Evolutionary conservation across 2,329 filamentous ascomycete species (phyloP), one percentile per base, ranked within the genome.

Genomic region (Ustulina deusta): DNA sequence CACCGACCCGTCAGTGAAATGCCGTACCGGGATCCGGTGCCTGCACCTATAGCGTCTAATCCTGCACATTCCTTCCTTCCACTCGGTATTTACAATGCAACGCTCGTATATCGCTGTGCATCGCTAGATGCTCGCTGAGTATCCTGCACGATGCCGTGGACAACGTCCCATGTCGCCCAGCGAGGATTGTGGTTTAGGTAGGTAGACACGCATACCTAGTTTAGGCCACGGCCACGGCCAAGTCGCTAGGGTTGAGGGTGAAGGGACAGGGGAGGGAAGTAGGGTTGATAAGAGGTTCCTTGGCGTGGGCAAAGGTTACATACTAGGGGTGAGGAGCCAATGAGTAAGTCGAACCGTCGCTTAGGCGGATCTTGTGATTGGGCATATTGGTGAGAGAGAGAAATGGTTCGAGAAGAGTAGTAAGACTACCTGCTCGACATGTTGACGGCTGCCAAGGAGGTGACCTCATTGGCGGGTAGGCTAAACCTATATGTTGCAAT

Each of bases 201-300:
- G 54, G 36, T 56, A 29, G 36, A 6, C n/a, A n/a, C n/a, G n/a
- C n/a, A n/a, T n/a, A n/a, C n/a, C n/a, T 22, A 7, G 27, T n/a
- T 9, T 27, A 56, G 51, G 49, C 34, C 17, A 49, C 32, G 51
- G 49, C 34, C 17, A 49, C 32, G 34, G 58, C 51, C 51, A 51
- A 49, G 57, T 22, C 22, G 46, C 49, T 17, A 42, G 36, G 49
- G 46, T 40, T 3, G 11, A 38, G 25, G 20, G 54, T 52, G 25
- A 49, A 55, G 48, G 17, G 46, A 38, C 36, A 58, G 15, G 48
- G 40, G 15, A 57, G 11, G 29, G 7, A 10, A 2, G 20, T 22
- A 52, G 49, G 42, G 15, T 56, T 55, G 61, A 68, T 68, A 68
- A 68, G 66, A 61, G 51, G 61, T 34, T 46, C n/a, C 60, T 68